Percentiles rank a stretch among this genome's conserved stretches.
These are phyloP conservation scores for Fusarium buharicum DNA, from an alignment of 2,329 filamentous ascomycete genomes.

Conservation along the genomic window DNA sequence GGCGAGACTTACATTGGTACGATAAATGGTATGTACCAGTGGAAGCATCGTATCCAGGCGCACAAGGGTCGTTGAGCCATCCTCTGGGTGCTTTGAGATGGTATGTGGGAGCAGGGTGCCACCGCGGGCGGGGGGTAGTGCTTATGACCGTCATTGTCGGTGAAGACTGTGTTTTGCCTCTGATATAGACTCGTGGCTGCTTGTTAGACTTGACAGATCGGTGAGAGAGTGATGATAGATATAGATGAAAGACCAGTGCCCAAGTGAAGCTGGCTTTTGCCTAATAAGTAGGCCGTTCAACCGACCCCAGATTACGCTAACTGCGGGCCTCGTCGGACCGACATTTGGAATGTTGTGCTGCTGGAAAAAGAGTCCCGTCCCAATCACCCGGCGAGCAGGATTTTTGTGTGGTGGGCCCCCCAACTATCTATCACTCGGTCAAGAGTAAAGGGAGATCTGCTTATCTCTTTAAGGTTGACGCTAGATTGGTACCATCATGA, in stretches of 20 bases:
- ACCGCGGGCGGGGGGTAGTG: conserved; percentile 14
- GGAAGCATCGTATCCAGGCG: conserved; percentile 35
- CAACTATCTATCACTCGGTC: neutral
- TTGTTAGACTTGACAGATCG: neutral
- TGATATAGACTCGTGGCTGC: too few species aligned
- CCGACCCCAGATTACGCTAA: conserved; percentile 23
- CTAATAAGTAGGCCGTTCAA: conserved; percentile 38
- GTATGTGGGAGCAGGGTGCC: conserved; percentile 35
- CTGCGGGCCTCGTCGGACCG: conserved; percentile 30
- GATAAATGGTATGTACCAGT: conserved; percentile 42
- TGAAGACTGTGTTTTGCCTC: neutral
- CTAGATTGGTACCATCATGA: conserved; percentile 3
- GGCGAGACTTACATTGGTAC: conserved; percentile 37
- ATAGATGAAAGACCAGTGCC: neutral
- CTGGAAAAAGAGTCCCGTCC: neutral
- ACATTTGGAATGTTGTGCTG: neutral
- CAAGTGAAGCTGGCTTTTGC: conserved; percentile 21
- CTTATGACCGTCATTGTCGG: conserved; percentile 22
- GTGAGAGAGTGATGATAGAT: neutral
- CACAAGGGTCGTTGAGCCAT: conserved; percentile 43
- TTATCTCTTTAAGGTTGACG: conserved; percentile 1
- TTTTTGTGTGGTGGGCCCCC: conserved; percentile 13
- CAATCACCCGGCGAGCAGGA: conserved; percentile 19
- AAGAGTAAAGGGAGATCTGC: neutral
- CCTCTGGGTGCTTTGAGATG: conserved; percentile 40